Evolutionary conservation across 2,329 filamentous ascomycete genomes (phyloP), one percentile per base, ranked within the genome.

Genomic region (Ophiognomonia clavigignenti-juglandacearum): DNA sequence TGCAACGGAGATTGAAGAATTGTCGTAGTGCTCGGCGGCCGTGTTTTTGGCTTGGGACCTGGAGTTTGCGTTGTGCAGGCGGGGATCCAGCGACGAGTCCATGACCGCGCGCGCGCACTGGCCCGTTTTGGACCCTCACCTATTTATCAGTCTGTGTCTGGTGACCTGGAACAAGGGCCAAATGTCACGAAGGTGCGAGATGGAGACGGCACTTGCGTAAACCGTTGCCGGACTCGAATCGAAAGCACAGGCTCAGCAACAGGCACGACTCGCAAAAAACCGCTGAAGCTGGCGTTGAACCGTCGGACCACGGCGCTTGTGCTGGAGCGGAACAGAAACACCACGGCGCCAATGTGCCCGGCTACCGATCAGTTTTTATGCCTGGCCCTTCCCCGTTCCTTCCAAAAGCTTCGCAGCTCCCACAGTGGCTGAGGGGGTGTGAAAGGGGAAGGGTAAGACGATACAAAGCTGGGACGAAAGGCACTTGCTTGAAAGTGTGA

Each of bases 11-110:
- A 50, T 50, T 20, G 47, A 42, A 4, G 47, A 43, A 20, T 31
- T 23, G 38, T 43, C 47, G 18, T 38, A 11, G 24, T 26, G 24
- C 10, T 14, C 3, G 19, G 19, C 10, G 14, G 40, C 3, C 7
- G 23, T 40, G 24, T 16, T 29, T 26, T 23, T n/a, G 16, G 19
- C 27, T 14, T 10, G 9, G 11, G 19, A 23, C 13, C 13, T 10
- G 34, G 32, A 8, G 42, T 46, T 42, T 18, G 50, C 24, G 26
- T 39, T 45, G 40, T 47, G 50, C 32, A 52, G 50, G 40, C 50
- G 47, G 43, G 50, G 50, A 47, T 52, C 50, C 26, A 52, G 16
- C 23, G 50, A 48, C 24, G 50, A 47, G 43, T 52, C 50, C 50
- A 52, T 52, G 37, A 32, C 27, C 20, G 20, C 38, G 36, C 20